These are phyloP conservation scores for Spergularia bocconei DNA, from an alignment of 148 eudicot species.

Conservation along the genomic window DNA sequence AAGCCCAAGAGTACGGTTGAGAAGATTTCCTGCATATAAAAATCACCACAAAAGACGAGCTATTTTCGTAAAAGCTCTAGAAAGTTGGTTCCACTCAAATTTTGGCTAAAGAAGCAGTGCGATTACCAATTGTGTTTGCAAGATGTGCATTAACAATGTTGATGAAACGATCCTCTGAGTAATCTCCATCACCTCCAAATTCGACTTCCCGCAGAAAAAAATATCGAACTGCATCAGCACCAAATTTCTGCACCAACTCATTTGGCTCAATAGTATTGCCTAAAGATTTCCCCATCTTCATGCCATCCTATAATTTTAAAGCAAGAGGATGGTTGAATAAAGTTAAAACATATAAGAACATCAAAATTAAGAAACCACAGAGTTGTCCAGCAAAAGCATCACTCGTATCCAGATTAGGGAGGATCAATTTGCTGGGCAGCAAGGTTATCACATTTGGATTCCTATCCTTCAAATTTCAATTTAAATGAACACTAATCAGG, in stretches of 20 bases:
- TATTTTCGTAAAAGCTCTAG: background rate
- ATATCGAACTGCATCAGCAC: constrained; percentile 94
- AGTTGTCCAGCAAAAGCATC: constrained; percentile 1
- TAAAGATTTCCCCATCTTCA: constrained; percentile 99
- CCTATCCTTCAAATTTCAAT: background rate
- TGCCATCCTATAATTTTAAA: constrained; percentile 83
- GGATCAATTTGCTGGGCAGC: background rate
- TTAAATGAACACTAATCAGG: background rate
- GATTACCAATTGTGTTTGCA: constrained; percentile 92
- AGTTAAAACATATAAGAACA: constrained; percentile 49
- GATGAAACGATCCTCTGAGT: constrained; percentile 95
- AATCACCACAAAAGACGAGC: background rate
- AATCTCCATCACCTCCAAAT: constrained; percentile 95
- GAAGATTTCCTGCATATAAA: constrained; percentile 73
- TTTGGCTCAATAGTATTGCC: constrained; percentile 96
- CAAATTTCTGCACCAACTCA: constrained; percentile 84
- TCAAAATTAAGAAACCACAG: constrained; percentile 24
- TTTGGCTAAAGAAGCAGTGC: constrained; percentile 2
- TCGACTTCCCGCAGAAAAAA: constrained; percentile 98
- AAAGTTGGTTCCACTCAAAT: background rate
- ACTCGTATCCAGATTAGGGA: background rate
- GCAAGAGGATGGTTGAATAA: constrained; percentile 67
- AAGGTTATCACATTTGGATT: background rate
- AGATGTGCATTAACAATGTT: constrained; percentile 91
- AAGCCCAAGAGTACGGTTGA: constrained; percentile 98